Conservation (phyloP, 2,329 filamentous ascomycete genomes). For the Davidsoniella neocaledoniae region DNA sequence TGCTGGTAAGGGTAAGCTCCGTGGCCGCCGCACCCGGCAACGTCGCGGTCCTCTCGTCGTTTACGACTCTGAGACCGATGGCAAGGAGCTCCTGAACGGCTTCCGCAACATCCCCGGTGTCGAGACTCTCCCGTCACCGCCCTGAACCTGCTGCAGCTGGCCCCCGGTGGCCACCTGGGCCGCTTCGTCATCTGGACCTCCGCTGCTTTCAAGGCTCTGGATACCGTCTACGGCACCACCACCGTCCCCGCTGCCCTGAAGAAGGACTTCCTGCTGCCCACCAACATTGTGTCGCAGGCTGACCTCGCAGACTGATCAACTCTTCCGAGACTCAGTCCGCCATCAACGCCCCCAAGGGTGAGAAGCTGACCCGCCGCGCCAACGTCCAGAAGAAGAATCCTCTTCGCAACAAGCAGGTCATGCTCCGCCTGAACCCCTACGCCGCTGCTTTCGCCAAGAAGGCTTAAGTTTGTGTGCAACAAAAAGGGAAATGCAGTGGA, state of each 20-base stretch:
- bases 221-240: slow-evolving; percentile 92
- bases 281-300: slow-evolving; percentile 81
- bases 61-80: slow-evolving; percentile 90
- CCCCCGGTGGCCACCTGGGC: slow-evolving; percentile 94
- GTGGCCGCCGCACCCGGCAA: slow-evolving; percentile 91
- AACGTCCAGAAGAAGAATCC: slow-evolving; percentile 99
- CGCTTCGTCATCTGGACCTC: slow-evolving; percentile 99
- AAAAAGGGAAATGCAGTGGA: slow-evolving; percentile 7
- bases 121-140: slow-evolving; percentile 89
- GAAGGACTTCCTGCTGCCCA: slow-evolving; percentile 97
- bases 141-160: slow-evolving; percentile 97
- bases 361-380: slow-evolving; percentile 74
- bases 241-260: slow-evolving; percentile 80
- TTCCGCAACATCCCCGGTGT: slow-evolving; percentile 99
- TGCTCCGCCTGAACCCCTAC: slow-evolving; percentile 98
- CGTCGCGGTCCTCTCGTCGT: slow-evolving; percentile 94
- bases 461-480: slow-evolving; percentile 10
- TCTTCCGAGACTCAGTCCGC: slow-evolving; percentile 95
- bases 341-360: slow-evolving; percentile 78
- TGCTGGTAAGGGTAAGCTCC: slow-evolving; percentile 96
- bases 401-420: slow-evolving; percentile 94
- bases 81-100: slow-evolving; percentile 80
- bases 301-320: slow-evolving; percentile 98
- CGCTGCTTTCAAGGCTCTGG: slow-evolving; percentile 85
- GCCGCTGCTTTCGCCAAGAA: slow-evolving; percentile 73